These are phyloP conservation scores for Colletotrichum sp. DNA, from an alignment of 2,329 filamentous ascomycete genomes.

Conservation along the genomic window DNA sequence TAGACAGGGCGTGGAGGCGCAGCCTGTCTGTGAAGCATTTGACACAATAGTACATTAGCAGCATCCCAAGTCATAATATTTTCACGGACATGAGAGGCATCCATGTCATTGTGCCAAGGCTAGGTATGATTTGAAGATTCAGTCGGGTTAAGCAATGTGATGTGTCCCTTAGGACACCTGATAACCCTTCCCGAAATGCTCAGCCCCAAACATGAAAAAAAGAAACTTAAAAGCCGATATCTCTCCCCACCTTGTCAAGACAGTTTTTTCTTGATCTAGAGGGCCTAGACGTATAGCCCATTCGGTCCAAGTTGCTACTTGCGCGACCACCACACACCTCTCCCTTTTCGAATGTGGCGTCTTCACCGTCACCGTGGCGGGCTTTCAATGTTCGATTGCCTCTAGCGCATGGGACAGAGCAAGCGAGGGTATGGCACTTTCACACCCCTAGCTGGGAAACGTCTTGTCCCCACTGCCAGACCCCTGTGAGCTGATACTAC, in stretches of 20 bases:
- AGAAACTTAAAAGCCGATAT: neutral
- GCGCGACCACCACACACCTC: neutral
- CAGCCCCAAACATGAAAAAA: neutral
- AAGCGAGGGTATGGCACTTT: neutral
- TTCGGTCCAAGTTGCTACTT: neutral
- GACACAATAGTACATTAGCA: neutral
- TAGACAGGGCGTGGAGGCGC: neutral
- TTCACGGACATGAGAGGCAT: neutral
- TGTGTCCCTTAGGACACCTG: neutral
- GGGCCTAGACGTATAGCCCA: neutral
- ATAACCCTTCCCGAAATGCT: neutral
- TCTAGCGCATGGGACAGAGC: neutral
- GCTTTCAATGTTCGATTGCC: neutral
- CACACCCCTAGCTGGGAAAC: neutral
- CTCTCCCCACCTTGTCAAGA: neutral
- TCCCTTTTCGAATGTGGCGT: neutral
- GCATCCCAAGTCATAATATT: neutral
- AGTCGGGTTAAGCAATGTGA: neutral
- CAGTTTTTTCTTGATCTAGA: neutral
- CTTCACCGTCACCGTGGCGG: neutral
- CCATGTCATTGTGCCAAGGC: neutral
- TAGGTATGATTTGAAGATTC: neutral
- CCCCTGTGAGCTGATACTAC: slow-evolving; percentile 16
- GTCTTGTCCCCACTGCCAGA: slow-evolving; percentile 7
- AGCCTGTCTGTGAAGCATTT: neutral